These are phyloP conservation scores for Trametes coccinea DNA, from an alignment of 768 basidiomycete genomes.

Conservation along the genomic window DNA sequence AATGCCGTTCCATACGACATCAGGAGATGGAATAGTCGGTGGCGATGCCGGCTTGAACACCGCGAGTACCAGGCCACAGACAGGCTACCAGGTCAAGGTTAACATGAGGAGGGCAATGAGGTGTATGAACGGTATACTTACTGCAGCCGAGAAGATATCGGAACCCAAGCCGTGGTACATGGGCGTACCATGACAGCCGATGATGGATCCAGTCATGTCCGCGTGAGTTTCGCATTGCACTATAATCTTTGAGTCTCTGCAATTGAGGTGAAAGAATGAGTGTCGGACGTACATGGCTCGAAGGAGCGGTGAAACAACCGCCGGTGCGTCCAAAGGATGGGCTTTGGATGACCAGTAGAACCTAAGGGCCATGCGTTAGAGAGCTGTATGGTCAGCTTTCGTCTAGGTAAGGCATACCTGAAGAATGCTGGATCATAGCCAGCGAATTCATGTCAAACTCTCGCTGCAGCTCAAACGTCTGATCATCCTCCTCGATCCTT, in stretches of 20 bases:
- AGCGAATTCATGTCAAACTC: background rate
- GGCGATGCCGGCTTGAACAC: constrained; percentile 26
- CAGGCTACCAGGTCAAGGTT: background rate
- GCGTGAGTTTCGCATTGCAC: background rate
- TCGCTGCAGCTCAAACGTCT: background rate
- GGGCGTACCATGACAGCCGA: background rate
- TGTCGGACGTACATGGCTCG: background rate
- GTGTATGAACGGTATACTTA: background rate
- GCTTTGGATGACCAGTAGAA: constrained; percentile 18
- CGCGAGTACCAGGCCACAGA: constrained; percentile 21
- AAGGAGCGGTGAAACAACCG: background rate
- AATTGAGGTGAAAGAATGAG: too few relatives aligned
- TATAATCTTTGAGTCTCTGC: background rate
- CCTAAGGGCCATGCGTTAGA: background rate
- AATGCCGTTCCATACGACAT: background rate
- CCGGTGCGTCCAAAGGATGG: background rate
- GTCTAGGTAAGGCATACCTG: background rate
- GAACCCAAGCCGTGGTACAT: constrained; percentile 1
- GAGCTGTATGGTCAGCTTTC: background rate
- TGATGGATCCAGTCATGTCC: background rate
- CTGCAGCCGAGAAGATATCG: background rate
- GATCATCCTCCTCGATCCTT: background rate
- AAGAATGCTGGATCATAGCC: constrained; percentile 8
- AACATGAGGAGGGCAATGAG: background rate
- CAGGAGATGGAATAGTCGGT: constrained; percentile 24